phyloP scores from a whole-genome alignment of 2,329 filamentous ascomycete species.

The Amylocarpus encephaloides region DNA sequence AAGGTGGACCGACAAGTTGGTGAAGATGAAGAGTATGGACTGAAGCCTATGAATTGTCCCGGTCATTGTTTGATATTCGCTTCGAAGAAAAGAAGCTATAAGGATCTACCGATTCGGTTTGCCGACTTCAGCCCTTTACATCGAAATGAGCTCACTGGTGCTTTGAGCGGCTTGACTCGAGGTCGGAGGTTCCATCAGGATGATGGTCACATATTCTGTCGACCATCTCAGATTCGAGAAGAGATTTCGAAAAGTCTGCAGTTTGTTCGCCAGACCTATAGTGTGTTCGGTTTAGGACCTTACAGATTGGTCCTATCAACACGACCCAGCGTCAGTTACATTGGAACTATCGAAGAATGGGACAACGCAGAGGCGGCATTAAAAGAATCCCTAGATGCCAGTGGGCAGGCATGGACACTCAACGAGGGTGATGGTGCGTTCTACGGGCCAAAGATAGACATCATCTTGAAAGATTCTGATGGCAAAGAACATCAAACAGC shows the following conservation, averaged over 20 bases:
- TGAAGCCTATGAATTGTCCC: constrained; percentile 93
- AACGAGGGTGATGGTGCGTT: constrained; percentile 83
- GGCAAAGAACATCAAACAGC: constrained; percentile 86
- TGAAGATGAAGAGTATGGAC: constrained; percentile 65
- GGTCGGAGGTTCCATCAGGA: constrained; percentile 87
- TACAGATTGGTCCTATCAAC: constrained; percentile 77
- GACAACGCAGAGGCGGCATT: constrained; percentile 62
- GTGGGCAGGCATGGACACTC: constrained; percentile 62
- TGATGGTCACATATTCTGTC: constrained; percentile 86
- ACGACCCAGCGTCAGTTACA: constrained; percentile 67
- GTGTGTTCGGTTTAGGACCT: constrained; percentile 61
- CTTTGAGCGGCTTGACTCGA: constrained; percentile 73
- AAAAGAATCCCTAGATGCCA: constrained; percentile 53
- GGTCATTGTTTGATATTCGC: constrained; percentile 82
- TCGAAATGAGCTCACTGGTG: constrained; percentile 77
- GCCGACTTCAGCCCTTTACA: constrained; percentile 86
- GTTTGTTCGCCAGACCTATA: constrained; percentile 68
- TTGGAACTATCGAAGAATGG: constrained; percentile 68
- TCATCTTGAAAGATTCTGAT: constrained; percentile 70
- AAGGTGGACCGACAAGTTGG: constrained; percentile 38
- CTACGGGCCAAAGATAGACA: constrained; percentile 88
- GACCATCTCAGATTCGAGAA: constrained; percentile 64
- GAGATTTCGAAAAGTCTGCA: constrained; percentile 70
- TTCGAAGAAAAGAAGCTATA: constrained; percentile 65
- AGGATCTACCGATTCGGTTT: constrained; percentile 75